Percentiles rank a stretch among this genome's conserved stretches.
phyloP scores from a whole-genome alignment of 2,329 filamentous ascomycete genomes.

The Scedosporium minutisporum region DNA sequence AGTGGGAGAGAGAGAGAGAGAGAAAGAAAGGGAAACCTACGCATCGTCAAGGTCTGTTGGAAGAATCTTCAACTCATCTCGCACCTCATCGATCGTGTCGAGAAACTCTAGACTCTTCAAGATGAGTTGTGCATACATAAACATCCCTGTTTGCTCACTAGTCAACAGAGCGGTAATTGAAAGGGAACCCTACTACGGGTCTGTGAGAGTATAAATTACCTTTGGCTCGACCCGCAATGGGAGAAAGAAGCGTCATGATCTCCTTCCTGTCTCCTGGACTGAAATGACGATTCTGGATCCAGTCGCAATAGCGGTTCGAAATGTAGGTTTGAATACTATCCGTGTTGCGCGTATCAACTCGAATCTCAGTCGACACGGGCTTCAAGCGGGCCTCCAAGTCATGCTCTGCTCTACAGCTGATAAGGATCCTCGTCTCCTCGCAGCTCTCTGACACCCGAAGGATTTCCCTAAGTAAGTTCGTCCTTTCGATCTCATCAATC shows the following conservation, averaged over 20 bases:
- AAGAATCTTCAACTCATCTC: neutral
- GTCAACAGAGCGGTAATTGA: too few species aligned
- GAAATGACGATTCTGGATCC: neutral
- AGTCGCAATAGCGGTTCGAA: neutral
- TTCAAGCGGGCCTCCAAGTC: neutral
- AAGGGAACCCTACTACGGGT: too few species aligned
- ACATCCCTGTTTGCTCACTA: neutral
- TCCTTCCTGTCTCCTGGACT: neutral
- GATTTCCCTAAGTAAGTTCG: neutral
- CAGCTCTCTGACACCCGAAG: neutral
- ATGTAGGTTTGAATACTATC: neutral
- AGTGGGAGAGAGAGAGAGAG: neutral
- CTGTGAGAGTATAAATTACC: neutral
- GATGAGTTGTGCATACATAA: neutral
- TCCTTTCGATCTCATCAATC: neutral
- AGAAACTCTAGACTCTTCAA: neutral
- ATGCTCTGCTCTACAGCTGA: neutral
- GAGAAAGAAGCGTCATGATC: neutral
- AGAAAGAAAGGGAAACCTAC: neutral
- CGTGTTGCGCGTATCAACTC: neutral
- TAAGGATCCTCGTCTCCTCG: neutral
- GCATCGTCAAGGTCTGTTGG: neutral
- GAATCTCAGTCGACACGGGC: neutral
- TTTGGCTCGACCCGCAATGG: neutral
- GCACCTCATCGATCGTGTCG: neutral